Evolutionary conservation across 768 basidiomycete species (phyloP).

Genomic region (Daedalea quercina): DNA sequence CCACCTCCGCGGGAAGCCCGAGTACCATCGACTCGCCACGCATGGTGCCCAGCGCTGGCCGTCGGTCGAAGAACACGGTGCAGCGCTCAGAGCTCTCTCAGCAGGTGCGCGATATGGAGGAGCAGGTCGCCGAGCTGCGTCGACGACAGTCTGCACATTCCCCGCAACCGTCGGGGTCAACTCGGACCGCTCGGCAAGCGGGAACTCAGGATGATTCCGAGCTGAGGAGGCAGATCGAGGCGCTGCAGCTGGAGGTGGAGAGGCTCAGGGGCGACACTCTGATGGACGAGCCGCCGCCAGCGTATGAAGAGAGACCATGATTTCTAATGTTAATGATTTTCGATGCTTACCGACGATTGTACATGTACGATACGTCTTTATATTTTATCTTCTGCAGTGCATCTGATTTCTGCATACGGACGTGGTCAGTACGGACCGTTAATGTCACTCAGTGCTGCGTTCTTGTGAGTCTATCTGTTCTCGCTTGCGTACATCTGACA

Average conservation of each 20-base stretch:
- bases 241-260: not conserved
- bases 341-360: too few relatives aligned
- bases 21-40: not conserved
- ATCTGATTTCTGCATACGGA: too few relatives aligned
- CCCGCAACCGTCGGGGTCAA: not conserved
- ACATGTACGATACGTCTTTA: too few relatives aligned
- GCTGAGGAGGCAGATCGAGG: not conserved
- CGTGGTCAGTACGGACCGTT: too few relatives aligned
- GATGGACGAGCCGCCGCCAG: not conserved
- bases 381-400: too few relatives aligned
- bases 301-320: not conserved
- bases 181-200: too few relatives aligned
- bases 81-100: not conserved
- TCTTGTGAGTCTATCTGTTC: too few relatives aligned
- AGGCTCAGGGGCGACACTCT: not conserved
- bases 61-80: not conserved
- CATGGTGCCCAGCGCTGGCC: not conserved
- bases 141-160: not conserved
- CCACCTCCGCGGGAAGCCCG: not conserved
- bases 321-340: too few relatives aligned
- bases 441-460: too few relatives aligned
- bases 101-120: conserved; percentile 1
- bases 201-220: not conserved
- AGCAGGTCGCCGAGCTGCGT: not conserved
- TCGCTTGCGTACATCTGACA: too few relatives aligned